Percentiles rank a stretch among this genome's conserved stretches.
phyloP scores from a whole-genome alignment of 768 basidiomycete species.

The Rubroboletus satanas region DNA sequence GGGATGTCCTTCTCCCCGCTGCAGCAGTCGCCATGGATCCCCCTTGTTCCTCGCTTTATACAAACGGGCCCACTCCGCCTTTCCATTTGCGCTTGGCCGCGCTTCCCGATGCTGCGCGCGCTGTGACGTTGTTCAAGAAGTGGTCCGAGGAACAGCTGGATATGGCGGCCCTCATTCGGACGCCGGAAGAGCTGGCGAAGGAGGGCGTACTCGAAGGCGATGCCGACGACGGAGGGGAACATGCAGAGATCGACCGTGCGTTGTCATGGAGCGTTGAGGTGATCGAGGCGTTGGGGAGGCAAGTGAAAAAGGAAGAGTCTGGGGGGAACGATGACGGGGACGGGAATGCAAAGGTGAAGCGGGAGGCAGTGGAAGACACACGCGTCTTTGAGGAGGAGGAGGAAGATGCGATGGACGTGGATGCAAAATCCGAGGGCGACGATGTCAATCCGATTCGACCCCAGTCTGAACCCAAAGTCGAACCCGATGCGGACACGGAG shows the following conservation, averaged over 20 bases:
- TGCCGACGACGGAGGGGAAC: conserved; percentile 22
- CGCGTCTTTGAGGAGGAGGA: background rate
- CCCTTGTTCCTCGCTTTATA: background rate
- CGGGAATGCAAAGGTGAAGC: conserved; percentile 11
- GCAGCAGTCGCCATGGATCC: background rate
- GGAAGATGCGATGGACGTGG: conserved; percentile 18
- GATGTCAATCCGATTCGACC: background rate
- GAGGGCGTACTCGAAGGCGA: conserved; percentile 28
- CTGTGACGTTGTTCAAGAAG: conserved; percentile 1
- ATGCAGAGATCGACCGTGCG: conserved; percentile 34
- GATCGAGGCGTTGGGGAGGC: conserved; percentile 39
- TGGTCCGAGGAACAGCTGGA: conserved; percentile 32
- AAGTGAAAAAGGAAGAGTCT: too few species aligned
- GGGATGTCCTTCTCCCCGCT: conserved; percentile 23
- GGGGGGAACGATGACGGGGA: background rate
- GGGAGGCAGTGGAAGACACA: conserved; percentile 8
- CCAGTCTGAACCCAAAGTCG: background rate
- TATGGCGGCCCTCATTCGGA: conserved; percentile 40
- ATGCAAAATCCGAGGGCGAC: conserved; percentile 11
- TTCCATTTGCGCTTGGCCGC: conserved; percentile 8
- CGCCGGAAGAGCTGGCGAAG: conserved; percentile 38
- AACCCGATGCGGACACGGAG: background rate
- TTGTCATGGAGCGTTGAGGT: conserved; percentile 54
- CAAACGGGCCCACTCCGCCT: background rate
- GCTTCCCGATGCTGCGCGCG: conserved; percentile 12